phyloP scores from a whole-genome alignment of 2,329 filamentous ascomycete species.

The Botryotinia globosa region DNA sequence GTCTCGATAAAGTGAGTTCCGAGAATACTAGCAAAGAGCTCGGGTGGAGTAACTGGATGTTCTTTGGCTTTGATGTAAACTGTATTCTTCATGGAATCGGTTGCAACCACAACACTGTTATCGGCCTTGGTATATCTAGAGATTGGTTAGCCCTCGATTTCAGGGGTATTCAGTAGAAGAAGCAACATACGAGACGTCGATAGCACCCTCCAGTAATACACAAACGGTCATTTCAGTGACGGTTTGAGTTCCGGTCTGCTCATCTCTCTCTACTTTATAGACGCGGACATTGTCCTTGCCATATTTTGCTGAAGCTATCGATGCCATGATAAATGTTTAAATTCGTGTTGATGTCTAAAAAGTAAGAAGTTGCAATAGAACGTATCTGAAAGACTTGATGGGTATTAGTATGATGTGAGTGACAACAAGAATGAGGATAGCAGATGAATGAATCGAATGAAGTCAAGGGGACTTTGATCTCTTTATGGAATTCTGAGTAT shows the following conservation, averaged over 20 bases:
- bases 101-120: constrained; percentile 93
- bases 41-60: constrained; percentile 85
- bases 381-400: neutral
- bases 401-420: constrained; percentile 11
- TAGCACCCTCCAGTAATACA: constrained; percentile 88
- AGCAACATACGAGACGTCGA: constrained; percentile 70
- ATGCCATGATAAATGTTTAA: constrained; percentile 46
- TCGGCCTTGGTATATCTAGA: constrained; percentile 85
- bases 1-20: constrained; percentile 84
- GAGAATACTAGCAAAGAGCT: constrained; percentile 83
- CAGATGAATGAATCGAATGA: neutral
- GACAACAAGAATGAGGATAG: constrained; percentile 14
- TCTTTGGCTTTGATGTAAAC: constrained; percentile 94
- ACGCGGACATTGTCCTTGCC: constrained; percentile 98
- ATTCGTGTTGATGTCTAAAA: neutral
- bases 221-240: constrained; percentile 95
- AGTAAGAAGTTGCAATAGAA: neutral
- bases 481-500: constrained; percentile 12
- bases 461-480: neutral
- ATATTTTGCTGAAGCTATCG: constrained; percentile 66
- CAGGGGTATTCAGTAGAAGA: neutral
- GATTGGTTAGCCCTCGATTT: neutral
- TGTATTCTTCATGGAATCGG: constrained; percentile 98
- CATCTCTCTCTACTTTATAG: constrained; percentile 86
- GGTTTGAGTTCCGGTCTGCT: constrained; percentile 72